These are phyloP conservation scores for Bauhinia variegata DNA, from an alignment of 306 rosid genomes.

Conservation along the genomic window DNA sequence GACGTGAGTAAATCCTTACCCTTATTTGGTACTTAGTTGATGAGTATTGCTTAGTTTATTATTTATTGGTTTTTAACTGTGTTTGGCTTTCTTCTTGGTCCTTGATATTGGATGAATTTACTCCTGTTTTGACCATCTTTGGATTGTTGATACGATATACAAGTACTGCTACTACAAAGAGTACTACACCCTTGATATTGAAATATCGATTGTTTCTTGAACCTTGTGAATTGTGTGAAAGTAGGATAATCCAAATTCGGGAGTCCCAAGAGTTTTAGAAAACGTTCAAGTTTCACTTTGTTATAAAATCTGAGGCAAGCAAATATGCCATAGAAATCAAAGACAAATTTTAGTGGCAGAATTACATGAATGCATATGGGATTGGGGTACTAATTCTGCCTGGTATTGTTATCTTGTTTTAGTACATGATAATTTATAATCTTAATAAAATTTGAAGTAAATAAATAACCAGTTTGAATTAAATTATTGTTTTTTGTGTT, in stretches of 20 bases:
- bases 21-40: constrained; percentile 15
- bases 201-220: background rate
- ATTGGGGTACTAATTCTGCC: background rate
- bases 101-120: constrained; percentile 15
- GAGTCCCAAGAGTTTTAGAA: too few relatives aligned
- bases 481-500: background rate
- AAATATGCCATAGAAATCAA: background rate
- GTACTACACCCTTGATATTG: background rate
- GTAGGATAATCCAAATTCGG: background rate
- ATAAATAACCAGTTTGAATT: background rate
- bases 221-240: background rate
- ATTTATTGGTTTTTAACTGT: constrained; percentile 8
- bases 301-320: constrained; percentile 9
- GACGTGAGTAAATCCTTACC: constrained; percentile 63
- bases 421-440: constrained; percentile 3
- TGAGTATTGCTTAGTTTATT: constrained; percentile 5
- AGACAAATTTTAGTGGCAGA: constrained; percentile 3
- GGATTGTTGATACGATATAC: too few relatives aligned
- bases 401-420: background rate
- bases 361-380: background rate
- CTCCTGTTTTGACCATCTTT: background rate
- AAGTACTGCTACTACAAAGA: background rate
- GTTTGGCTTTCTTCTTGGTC: background rate
- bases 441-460: constrained; percentile 4
- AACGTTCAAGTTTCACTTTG: constrained; percentile 7